Evolutionary conservation across 306 rosid species (phyloP).

Genomic region (Styphnolobium japonicum): DNA sequence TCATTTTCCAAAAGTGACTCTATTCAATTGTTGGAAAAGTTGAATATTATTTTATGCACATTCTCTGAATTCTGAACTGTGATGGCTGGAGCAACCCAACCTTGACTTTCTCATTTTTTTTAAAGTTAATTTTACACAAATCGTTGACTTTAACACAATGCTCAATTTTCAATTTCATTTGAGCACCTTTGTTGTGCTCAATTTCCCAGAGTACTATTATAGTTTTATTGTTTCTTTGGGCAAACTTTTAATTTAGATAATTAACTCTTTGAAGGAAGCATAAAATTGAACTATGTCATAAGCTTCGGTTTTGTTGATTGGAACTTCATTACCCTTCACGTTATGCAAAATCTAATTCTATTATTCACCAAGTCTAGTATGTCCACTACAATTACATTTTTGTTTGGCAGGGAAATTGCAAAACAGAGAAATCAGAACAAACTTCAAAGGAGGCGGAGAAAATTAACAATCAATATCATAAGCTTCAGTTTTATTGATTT

Average conservation of each 20-base stretch:
- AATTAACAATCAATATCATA: not conserved
- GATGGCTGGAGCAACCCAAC: slow-evolving; percentile 5
- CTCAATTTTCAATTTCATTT: not conserved
- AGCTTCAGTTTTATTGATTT: slow-evolving; percentile 18
- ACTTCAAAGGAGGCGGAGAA: not conserved
- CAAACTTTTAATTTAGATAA: not conserved
- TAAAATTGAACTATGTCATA: not conserved
- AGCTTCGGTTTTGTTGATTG: not conserved
- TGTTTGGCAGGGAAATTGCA: not conserved
- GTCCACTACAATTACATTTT: not conserved
- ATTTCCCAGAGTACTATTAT: not conserved
- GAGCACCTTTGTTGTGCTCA: not conserved
- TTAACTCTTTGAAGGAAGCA: not conserved
- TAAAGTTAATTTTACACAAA: not conserved
- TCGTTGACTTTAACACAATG: not conserved
- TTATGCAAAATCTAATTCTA: not conserved
- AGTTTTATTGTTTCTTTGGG: not conserved
- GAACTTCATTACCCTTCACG: not conserved
- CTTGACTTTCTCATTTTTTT: not conserved
- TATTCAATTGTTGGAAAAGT: slow-evolving; percentile 5
- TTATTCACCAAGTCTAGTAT: not conserved
- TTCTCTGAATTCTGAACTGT: not conserved
- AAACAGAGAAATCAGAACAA: not conserved
- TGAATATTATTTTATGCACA: not conserved
- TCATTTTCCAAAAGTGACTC: not conserved